phyloP scores from a whole-genome alignment of 768 basidiomycete species.

The Rhodosporidiobolus odoratus region DNA sequence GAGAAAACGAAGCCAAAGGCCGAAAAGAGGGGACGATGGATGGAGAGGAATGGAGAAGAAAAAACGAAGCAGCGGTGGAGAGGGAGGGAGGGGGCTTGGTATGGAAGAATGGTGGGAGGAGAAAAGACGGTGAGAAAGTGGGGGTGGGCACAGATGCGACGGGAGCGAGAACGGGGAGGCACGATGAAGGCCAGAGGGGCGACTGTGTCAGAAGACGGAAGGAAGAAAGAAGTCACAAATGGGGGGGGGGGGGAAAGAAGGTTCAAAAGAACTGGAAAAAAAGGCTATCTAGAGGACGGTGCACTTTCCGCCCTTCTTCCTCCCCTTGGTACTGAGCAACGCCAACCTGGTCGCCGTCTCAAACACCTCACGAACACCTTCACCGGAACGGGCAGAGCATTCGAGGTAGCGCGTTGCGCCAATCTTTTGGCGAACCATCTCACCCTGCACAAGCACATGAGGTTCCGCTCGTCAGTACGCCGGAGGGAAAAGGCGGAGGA shows the following conservation, averaged over 20 bases:
- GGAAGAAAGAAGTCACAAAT: neutral
- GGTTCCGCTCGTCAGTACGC: neutral
- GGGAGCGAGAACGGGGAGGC: neutral
- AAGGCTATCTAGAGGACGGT: conserved; percentile 34
- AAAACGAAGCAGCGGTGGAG: neutral
- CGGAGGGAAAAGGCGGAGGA: neutral
- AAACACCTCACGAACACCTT: conserved; percentile 97
- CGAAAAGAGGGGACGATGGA: too few species aligned
- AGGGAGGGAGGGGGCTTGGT: neutral
- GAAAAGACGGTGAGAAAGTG: neutral
- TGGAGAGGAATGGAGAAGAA: too few species aligned
- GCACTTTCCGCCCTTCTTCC: conserved; percentile 41
- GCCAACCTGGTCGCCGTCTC: conserved; percentile 93
- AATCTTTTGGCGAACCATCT: conserved; percentile 93
- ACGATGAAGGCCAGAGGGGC: too few species aligned
- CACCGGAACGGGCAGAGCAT: conserved; percentile 91
- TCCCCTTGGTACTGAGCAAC: conserved; percentile 52
- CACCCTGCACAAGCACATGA: conserved; percentile 58
- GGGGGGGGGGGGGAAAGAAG: neutral
- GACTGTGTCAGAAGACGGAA: too few species aligned
- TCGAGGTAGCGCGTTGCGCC: conserved; percentile 94
- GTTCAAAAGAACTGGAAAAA: neutral
- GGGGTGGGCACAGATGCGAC: too few species aligned
- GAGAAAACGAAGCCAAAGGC: too few species aligned
- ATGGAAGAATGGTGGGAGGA: conserved; percentile 1